Evolutionary conservation across 23 red algal species (phyloP), one percentile per base, ranked within the genome.

Genomic region (Chondrus crispus): DNA sequence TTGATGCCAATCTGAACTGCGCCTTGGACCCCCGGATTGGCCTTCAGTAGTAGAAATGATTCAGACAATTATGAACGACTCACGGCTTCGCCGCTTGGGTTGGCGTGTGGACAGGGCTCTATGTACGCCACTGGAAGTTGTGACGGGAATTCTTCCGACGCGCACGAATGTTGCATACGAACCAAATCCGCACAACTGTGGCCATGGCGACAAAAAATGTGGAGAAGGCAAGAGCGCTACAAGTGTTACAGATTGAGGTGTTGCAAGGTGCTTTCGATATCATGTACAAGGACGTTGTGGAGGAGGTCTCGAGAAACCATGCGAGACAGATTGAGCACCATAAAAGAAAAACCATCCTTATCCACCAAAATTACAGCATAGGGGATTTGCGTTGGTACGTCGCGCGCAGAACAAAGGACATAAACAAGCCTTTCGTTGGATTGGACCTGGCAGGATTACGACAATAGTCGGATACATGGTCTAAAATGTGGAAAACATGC

Each of bases 131-230:
- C 40, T 82, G 45, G 48, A 82, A 82, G 78, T 82, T 4, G 9
- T 82, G 78, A 82, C 78, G 33, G 78, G 78, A 26, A 82, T 82
- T 51, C n/a, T n/a, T 20, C 78, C 78, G 33, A 40, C 44, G n/a
- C 78, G 78, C 30, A 29, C 71, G 4, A 22, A 42, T 28, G 22
- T 76, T 39, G 39, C 20, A 22, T 7, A 30, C 58, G 58, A 19
- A 64, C 24, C 24, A 64, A 19, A 8, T 32, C 24, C 7, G 58
- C n/a, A n/a, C n/a, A n/a, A n/a, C n/a, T n/a, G n/a, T n/a, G n/a
- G n/a, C n/a, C n/a, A n/a, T n/a, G n/a, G n/a, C n/a, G n/a, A n/a
- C n/a, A n/a, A n/a, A n/a, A n/a, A n/a, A n/a, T n/a, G n/a, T n/a
- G n/a, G n/a, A n/a, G n/a, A n/a, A n/a, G n/a, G n/a, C n/a, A n/a